These are phyloP conservation scores for Thozetella sp. DNA, from an alignment of 495 filamentous ascomycete species.

Conservation along the genomic window DNA sequence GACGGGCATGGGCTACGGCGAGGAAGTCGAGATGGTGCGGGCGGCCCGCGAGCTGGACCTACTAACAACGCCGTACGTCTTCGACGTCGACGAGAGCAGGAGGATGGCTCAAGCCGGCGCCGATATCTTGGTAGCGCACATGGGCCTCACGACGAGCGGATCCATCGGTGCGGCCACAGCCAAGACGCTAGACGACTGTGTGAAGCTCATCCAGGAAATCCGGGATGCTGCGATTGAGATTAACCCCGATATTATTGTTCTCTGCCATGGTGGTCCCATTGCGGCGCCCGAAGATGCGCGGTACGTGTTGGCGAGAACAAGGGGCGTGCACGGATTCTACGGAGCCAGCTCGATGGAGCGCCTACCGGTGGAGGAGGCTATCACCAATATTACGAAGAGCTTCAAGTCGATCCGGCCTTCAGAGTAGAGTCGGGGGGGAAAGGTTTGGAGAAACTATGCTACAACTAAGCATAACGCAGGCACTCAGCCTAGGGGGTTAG, in stretches of 20 bases:
- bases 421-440: background rate
- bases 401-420: conserved; percentile 53
- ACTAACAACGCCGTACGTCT: conserved; percentile 71
- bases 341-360: conserved; percentile 74
- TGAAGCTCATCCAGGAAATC: conserved; percentile 61
- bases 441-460: background rate
- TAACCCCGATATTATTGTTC: conserved; percentile 60
- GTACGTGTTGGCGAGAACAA: conserved; percentile 59
- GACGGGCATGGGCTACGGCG: conserved; percentile 67
- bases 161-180: conserved; percentile 62
- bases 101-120: conserved; percentile 65
- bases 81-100: conserved; percentile 57
- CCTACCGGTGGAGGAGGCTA: conserved; percentile 68
- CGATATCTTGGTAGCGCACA: conserved; percentile 69
- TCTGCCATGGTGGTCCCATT: conserved; percentile 73
- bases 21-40: conserved; percentile 66
- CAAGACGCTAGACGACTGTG: conserved; percentile 64
- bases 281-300: conserved; percentile 62
- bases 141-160: conserved; percentile 67
- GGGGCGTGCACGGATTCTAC: conserved; percentile 70
- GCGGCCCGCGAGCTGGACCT: conserved; percentile 57
- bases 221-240: conserved; percentile 57
- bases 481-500: too few relatives aligned
- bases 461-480: too few relatives aligned
- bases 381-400: conserved; percentile 57